phyloP scores from a whole-genome alignment of 164 flowering plant genomes.

The Liriodendron chinense region DNA sequence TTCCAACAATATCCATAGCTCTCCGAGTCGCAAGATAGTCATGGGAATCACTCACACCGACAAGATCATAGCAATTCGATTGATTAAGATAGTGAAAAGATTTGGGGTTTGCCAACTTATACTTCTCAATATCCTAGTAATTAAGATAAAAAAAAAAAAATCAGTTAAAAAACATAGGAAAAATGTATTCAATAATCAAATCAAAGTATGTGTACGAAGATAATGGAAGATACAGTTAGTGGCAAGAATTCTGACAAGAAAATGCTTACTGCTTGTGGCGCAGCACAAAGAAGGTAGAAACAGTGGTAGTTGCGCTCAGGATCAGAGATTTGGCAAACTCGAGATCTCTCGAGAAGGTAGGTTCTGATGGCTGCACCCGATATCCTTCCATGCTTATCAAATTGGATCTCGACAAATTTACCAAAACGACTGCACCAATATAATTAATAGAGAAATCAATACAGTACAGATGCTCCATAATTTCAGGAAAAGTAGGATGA shows the following conservation, averaged over 20 bases:
- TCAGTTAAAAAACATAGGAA: neutral
- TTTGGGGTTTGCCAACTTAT: conserved; percentile 73
- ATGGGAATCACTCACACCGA: conserved; percentile 64
- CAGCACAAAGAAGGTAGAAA: conserved; percentile 84
- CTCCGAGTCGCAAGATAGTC: conserved; percentile 77
- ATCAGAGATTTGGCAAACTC: conserved; percentile 90
- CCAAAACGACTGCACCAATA: conserved; percentile 64
- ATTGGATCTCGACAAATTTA: conserved; percentile 86
- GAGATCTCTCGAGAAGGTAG: conserved; percentile 85
- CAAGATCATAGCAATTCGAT: conserved; percentile 78
- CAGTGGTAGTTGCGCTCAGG: conserved; percentile 91
- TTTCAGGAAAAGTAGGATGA: neutral
- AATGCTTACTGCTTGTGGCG: conserved; percentile 61
- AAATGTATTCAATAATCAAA: conserved; percentile 1
- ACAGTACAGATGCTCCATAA: too few relatives aligned
- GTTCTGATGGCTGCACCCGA: conserved; percentile 90
- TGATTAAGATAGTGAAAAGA: conserved; percentile 92
- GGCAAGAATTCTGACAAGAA: neutral
- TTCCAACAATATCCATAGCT: conserved; percentile 89
- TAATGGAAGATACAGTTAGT: neutral
- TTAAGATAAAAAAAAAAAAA: neutral
- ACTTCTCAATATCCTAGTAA: conserved; percentile 65
- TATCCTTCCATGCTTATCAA: conserved; percentile 71
- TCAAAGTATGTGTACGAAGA: conserved; percentile 1
- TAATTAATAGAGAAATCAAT: neutral